Evolutionary conservation across 345 rosid species (phyloP).

Genomic region (Syzygium grande): DNA sequence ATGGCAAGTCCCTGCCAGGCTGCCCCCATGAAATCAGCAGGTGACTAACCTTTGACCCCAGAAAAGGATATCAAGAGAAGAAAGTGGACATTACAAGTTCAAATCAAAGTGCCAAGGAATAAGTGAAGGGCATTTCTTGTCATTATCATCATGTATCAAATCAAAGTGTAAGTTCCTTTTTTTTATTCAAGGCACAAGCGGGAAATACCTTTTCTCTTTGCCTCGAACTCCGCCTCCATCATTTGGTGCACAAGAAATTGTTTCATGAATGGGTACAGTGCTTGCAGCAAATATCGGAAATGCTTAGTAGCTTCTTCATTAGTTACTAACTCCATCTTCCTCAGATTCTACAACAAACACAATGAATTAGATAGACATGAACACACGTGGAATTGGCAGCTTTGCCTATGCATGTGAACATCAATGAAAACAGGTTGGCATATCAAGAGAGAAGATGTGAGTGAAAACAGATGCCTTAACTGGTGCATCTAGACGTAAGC

Average conservation of each 20-base stretch:
- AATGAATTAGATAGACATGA: not conserved
- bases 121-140: not conserved
- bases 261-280: slow-evolving; percentile 21
- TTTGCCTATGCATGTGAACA: not conserved
- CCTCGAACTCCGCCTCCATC: slow-evolving; percentile 20
- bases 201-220: slow-evolving; percentile 19
- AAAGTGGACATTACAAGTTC: not conserved
- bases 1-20: not conserved
- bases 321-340: not conserved
- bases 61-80: not conserved
- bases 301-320: slow-evolving; percentile 5
- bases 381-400: not conserved
- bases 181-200: not conserved
- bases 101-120: not conserved
- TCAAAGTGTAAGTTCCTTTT: not conserved
- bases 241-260: slow-evolving; percentile 21
- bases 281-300: slow-evolving; percentile 13
- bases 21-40: not conserved
- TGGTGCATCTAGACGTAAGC: slow-evolving; percentile 32
- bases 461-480: slow-evolving; percentile 12
- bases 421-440: not conserved
- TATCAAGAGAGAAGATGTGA: not conserved
- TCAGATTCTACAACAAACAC: slow-evolving; percentile 2
- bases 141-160: not conserved
- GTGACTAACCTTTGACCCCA: not conserved